Conservation (phyloP, 129 eudicot genomes). For the Artemisia argyi region DNA sequence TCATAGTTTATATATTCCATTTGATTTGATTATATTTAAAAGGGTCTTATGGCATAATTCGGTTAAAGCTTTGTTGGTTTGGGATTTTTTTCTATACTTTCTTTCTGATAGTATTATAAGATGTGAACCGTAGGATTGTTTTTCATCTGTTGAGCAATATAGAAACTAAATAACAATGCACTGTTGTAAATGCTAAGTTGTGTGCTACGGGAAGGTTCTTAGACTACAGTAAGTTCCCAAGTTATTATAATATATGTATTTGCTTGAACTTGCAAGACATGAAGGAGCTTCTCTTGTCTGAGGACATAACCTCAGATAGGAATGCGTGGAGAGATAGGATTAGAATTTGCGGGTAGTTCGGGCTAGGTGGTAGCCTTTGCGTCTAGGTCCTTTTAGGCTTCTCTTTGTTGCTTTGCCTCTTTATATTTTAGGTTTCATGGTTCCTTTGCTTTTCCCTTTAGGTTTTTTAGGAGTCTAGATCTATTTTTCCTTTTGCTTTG, state of each 20-base stretch:
- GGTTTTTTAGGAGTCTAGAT: too few relatives aligned
- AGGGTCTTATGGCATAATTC: slow-evolving; percentile 1
- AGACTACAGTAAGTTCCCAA: slow-evolving; percentile 20
- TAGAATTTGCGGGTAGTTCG: too few relatives aligned
- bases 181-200: slow-evolving; percentile 10
- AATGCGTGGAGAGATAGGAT: too few relatives aligned
- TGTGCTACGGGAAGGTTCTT: background rate
- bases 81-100: background rate
- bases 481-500: too few relatives aligned
- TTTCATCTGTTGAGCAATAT: slow-evolving; percentile 23
- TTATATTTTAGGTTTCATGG: too few relatives aligned
- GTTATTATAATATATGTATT: background rate
- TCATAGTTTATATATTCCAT: background rate
- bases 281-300: too few relatives aligned
- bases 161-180: background rate
- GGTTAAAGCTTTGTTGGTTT: background rate
- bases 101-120: slow-evolving; percentile 9
- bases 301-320: too few relatives aligned
- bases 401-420: too few relatives aligned
- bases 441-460: too few relatives aligned
- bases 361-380: too few relatives aligned
- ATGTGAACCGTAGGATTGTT: slow-evolving; percentile 1
- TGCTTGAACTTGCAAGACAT: background rate
- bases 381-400: too few relatives aligned
- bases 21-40: background rate